phyloP scores from a whole-genome alignment of 495 filamentous ascomycete genomes.

The Trichocladium uniseriatum region DNA sequence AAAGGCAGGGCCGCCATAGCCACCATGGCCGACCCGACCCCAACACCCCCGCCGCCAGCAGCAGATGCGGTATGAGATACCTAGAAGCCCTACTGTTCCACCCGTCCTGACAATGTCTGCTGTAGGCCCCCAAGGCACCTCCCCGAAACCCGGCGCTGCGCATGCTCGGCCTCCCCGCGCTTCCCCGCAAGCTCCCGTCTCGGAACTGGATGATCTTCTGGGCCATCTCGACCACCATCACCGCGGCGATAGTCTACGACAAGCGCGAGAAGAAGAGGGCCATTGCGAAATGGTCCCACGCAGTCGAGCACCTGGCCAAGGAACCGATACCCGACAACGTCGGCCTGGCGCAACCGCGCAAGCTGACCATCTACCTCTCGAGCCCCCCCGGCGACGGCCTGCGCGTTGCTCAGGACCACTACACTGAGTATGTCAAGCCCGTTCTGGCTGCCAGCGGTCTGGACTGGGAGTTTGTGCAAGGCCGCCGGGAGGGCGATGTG shows the following conservation, averaged over 20 bases:
- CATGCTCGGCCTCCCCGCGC: conserved; percentile 73
- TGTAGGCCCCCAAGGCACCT: conserved; percentile 35
- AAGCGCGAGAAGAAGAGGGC: conserved; percentile 73
- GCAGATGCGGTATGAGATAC: conserved; percentile 14
- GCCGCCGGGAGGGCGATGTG: conserved; percentile 78
- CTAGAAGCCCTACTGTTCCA: not conserved
- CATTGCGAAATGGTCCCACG: conserved; percentile 75
- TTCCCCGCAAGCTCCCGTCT: conserved; percentile 80
- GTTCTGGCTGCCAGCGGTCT: conserved; percentile 80
- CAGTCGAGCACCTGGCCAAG: conserved; percentile 77
- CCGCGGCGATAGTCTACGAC: conserved; percentile 75
- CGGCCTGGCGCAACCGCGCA: conserved; percentile 63
- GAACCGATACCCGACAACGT: conserved; percentile 53
- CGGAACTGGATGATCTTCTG: conserved; percentile 97
- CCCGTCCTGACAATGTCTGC: conserved; percentile 16
- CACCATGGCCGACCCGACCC: conserved; percentile 22
- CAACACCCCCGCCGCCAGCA: conserved; percentile 10
- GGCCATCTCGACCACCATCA: conserved; percentile 64
- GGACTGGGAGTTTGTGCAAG: conserved; percentile 94
- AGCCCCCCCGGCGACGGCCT: conserved; percentile 81
- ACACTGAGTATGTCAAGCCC: conserved; percentile 91
- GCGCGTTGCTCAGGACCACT: conserved; percentile 77
- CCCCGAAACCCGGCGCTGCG: conserved; percentile 58
- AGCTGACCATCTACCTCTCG: conserved; percentile 76
- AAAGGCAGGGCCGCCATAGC: not conserved